Percentiles rank a stretch among this genome's conserved stretches.
Evolutionary conservation across 2,329 filamentous ascomycete species (phyloP).

Genomic region (Fusarium sp.): DNA sequence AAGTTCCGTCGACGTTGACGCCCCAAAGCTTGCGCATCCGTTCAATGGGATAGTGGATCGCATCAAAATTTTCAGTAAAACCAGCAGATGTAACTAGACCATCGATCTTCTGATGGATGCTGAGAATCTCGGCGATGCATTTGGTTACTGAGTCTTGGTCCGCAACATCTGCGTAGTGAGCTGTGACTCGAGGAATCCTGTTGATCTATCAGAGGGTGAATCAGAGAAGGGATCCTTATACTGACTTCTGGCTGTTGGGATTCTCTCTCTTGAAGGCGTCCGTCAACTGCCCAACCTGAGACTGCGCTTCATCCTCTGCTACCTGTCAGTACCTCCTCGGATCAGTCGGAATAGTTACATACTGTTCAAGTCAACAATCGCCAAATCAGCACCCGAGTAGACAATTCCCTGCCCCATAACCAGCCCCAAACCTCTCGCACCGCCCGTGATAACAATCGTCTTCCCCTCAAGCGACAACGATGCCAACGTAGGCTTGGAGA

Average conservation of each 20-base stretch:
- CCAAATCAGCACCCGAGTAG: conserved; percentile 85
- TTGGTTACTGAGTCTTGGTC: conserved; percentile 78
- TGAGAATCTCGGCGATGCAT: conserved; percentile 69
- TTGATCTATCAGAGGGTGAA: neutral
- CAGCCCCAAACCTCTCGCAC: conserved; percentile 85
- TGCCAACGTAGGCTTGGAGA: conserved; percentile 84
- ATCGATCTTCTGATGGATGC: conserved; percentile 80
- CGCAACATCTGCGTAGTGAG: conserved; percentile 91
- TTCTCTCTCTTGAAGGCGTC: conserved; percentile 81
- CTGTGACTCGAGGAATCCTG: conserved; percentile 83
- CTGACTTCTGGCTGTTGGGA: conserved; percentile 73
- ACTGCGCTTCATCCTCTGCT: conserved; percentile 81
- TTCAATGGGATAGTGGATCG: conserved; percentile 88
- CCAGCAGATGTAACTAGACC: conserved; percentile 94
- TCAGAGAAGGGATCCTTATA: rapidly evolving
- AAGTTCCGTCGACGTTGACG: conserved; percentile 92
- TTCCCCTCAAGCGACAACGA: conserved; percentile 86
- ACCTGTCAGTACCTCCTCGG: neutral
- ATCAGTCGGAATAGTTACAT: conserved; percentile 47
- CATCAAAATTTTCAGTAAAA: conserved; percentile 94
- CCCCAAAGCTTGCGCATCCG: conserved; percentile 92
- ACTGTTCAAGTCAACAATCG: conserved; percentile 95
- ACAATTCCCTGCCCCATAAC: conserved; percentile 94
- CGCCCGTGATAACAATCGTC: conserved; percentile 87
- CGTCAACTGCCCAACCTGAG: conserved; percentile 77